phyloP scores from a whole-genome alignment of 2,329 filamentous ascomycete species.

The Pseudogymnoascus verrucosus region DNA sequence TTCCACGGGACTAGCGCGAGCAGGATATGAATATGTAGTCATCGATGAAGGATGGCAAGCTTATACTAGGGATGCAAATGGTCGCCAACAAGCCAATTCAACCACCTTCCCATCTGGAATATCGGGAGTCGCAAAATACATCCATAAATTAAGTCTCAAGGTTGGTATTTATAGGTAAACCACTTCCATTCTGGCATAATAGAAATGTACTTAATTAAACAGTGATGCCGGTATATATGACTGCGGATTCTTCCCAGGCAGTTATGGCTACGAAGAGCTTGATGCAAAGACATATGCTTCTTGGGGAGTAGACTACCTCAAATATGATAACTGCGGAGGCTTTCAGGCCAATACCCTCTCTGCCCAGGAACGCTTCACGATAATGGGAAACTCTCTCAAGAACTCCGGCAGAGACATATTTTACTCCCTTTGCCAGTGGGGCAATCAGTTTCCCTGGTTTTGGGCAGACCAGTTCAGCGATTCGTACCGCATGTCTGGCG shows the following conservation, averaged over 20 bases:
- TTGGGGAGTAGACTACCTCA: background rate
- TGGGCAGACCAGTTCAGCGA: conserved; percentile 18
- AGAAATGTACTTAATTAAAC: conserved; percentile 12
- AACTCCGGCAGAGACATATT: conserved; percentile 14
- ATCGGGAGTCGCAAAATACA: background rate
- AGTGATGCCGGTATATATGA: conserved; percentile 3
- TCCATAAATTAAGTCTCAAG: background rate
- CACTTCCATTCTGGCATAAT: conserved; percentile 16
- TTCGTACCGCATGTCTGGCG: conserved; percentile 25
- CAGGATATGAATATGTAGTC: conserved; percentile 16
- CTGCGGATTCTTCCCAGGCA: background rate
- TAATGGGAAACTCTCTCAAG: background rate
- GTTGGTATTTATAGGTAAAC: conserved; percentile 10
- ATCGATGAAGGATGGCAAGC: conserved; percentile 22
- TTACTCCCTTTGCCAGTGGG: conserved; percentile 17
- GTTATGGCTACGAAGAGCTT: background rate
- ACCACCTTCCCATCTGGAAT: background rate
- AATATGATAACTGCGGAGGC: conserved; percentile 9
- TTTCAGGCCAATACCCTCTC: conserved; percentile 16
- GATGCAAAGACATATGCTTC: background rate
- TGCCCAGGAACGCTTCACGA: conserved; percentile 9
- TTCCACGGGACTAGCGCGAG: conserved; percentile 12
- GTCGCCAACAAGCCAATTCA: conserved; percentile 16
- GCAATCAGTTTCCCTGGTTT: conserved; percentile 17
- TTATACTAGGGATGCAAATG: conserved; percentile 16